Conservation (phyloP, 345 rosid species). For the Syzygium aromaticum region DNA sequence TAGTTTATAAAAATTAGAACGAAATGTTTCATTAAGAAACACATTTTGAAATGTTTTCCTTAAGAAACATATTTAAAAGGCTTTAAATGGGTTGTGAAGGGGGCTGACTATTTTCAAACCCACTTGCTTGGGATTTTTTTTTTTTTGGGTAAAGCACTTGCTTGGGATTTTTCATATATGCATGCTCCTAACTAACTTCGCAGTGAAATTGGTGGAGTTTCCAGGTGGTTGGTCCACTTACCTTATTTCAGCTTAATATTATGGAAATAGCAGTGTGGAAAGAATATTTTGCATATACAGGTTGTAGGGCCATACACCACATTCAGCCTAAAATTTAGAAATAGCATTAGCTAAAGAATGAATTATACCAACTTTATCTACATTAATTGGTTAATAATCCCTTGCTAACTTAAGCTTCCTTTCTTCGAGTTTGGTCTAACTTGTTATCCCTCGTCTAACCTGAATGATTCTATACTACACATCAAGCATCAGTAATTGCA, state of each 20-base stretch:
- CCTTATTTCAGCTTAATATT: neutral
- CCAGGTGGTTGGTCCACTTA: neutral
- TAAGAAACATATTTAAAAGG: neutral
- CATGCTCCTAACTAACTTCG: neutral
- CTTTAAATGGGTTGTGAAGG: neutral
- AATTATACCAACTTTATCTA: neutral
- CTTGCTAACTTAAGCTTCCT: neutral
- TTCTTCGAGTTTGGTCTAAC: neutral
- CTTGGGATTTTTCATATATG: neutral
- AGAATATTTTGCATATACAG: neutral
- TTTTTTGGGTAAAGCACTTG: no score
- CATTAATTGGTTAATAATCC: neutral
- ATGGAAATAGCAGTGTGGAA: neutral
- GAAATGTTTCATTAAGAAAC: neutral
- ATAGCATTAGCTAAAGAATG: neutral
- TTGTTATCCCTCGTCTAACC: neutral
- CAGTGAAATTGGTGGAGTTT: neutral
- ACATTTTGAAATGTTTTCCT: neutral
- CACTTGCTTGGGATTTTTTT: neutral
- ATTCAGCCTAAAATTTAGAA: neutral
- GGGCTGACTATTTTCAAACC: neutral
- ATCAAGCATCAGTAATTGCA: neutral
- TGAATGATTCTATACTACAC: neutral
- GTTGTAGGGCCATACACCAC: neutral
- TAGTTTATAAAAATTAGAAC: neutral